Evolutionary conservation across 2,329 filamentous ascomycete species (phyloP).

Genomic region (Colletotrichum higginsianum): DNA sequence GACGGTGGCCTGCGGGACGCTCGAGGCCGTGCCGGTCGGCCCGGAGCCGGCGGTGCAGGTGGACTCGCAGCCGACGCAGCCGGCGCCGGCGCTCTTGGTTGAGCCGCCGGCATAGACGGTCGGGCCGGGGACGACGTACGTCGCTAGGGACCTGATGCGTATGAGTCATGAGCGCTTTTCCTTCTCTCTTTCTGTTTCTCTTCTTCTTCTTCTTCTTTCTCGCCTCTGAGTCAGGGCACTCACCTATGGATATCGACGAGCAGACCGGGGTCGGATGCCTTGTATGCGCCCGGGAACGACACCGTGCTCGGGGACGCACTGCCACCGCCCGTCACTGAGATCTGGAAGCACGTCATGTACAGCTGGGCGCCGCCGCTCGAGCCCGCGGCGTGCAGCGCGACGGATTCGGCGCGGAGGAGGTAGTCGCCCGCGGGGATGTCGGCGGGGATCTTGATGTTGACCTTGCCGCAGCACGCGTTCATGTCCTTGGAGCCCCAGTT

Average conservation of each 20-base stretch:
- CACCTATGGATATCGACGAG: constrained; percentile 62
- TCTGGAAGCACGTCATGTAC: constrained; percentile 50
- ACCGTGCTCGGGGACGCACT: constrained; percentile 45
- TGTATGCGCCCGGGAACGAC: constrained; percentile 39
- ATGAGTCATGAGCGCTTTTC: no score
- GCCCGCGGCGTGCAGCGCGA: constrained; percentile 63
- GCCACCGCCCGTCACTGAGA: constrained; percentile 48
- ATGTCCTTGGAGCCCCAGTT: constrained; percentile 42
- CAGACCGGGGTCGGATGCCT: constrained; percentile 58
- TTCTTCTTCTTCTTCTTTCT: no score
- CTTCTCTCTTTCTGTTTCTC: no score
- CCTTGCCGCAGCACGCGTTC: constrained; percentile 40
- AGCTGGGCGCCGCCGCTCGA: constrained; percentile 57
- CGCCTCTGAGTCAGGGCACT: neutral
- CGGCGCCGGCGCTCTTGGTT: constrained; percentile 57
- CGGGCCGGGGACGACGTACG: constrained; percentile 61
- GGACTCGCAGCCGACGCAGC: constrained; percentile 57
- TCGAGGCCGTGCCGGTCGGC: constrained; percentile 47
- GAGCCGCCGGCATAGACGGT: constrained; percentile 58
- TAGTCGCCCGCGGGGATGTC: constrained; percentile 66
- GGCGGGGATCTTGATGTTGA: constrained; percentile 55
- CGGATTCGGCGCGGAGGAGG: constrained; percentile 67
- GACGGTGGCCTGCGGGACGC: constrained; percentile 37
- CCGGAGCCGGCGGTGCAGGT: constrained; percentile 55
- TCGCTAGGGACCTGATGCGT: constrained; percentile 47